Conservation (phyloP, 805 yeast species). For the Candida patagonica region DNA sequence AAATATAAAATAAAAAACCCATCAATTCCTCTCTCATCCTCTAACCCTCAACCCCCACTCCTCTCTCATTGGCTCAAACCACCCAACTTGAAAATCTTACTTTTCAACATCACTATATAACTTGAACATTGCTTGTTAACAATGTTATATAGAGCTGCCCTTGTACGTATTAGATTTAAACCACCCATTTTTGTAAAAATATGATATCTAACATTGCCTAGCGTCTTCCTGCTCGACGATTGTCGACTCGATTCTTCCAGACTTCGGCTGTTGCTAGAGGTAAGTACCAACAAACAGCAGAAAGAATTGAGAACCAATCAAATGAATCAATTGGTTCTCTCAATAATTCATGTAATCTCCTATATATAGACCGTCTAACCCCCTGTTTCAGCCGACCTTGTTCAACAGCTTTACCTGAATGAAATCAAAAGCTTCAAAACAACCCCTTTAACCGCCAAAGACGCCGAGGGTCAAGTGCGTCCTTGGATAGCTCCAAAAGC, state of each 20-base stretch:
- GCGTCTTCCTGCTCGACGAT: constrained; percentile 7
- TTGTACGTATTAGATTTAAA: neutral
- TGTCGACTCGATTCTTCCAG: constrained; percentile 12
- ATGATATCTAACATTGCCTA: neutral
- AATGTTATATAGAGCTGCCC: constrained; percentile 2
- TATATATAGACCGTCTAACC: no score
- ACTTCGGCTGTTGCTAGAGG: constrained; percentile 11
- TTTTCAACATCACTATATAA: neutral
- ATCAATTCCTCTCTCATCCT: no score
- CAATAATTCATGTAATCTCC: no score
- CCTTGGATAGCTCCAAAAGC: constrained; percentile 76
- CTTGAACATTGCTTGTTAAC: neutral
- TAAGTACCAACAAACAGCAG: neutral
- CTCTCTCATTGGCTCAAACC: no score
- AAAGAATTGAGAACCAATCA: neutral
- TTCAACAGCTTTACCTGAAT: constrained; percentile 77
- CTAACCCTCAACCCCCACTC: no score
- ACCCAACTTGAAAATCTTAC: constrained; percentile 1
- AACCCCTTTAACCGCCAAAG: constrained; percentile 59
- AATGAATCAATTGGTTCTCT: no score
- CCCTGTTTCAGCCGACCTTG: constrained; percentile 34
- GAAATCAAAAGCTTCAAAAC: constrained; percentile 89
- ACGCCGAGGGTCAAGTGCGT: constrained; percentile 70
- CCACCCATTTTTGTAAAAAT: neutral
- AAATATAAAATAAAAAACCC: no score